These are phyloP conservation scores for Phaffia rhodozyma DNA, from an alignment of 1,284 basidiomycete species.

Conservation along the genomic window DNA sequence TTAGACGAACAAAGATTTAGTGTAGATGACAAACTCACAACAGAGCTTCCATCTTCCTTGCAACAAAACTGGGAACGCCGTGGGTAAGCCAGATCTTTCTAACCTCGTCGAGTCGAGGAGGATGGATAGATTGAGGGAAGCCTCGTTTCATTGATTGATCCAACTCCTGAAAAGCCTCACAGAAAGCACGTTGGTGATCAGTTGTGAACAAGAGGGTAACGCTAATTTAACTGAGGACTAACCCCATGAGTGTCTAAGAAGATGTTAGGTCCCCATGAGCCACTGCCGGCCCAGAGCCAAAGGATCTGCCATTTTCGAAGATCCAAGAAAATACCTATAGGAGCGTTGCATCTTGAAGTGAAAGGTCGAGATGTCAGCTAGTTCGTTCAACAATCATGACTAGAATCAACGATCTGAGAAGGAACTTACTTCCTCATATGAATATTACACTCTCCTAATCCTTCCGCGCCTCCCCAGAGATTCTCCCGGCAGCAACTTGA, in stretches of 20 bases:
- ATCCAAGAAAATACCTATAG: conserved; percentile 78
- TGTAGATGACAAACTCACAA: background rate
- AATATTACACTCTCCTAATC: conserved; percentile 81
- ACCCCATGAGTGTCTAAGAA: conserved; percentile 91
- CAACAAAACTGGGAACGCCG: conserved; percentile 77
- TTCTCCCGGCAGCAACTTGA: conserved; percentile 80
- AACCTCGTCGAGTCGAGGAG: conserved; percentile 80
- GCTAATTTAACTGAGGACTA: conserved; percentile 56
- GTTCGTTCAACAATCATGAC: background rate
- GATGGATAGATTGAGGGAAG: conserved; percentile 75
- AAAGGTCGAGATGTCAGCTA: conserved; percentile 17
- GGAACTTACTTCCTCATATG: conserved; percentile 76
- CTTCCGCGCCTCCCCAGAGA: conserved; percentile 44
- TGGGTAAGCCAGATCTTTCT: conserved; percentile 82
- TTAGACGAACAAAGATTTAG: background rate
- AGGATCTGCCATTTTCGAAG: conserved; percentile 85
- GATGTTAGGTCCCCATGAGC: conserved; percentile 76
- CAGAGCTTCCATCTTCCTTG: conserved; percentile 61
- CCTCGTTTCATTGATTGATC: conserved; percentile 42
- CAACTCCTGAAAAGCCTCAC: conserved; percentile 16
- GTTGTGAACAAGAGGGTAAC: conserved; percentile 1
- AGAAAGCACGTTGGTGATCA: background rate
- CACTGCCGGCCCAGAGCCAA: conserved; percentile 81
- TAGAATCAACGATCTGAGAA: background rate
- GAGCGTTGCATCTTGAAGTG: conserved; percentile 65